These are phyloP conservation scores for Mixia osmundae DNA, from an alignment of 1,284 basidiomycete genomes.

Conservation along the genomic window DNA sequence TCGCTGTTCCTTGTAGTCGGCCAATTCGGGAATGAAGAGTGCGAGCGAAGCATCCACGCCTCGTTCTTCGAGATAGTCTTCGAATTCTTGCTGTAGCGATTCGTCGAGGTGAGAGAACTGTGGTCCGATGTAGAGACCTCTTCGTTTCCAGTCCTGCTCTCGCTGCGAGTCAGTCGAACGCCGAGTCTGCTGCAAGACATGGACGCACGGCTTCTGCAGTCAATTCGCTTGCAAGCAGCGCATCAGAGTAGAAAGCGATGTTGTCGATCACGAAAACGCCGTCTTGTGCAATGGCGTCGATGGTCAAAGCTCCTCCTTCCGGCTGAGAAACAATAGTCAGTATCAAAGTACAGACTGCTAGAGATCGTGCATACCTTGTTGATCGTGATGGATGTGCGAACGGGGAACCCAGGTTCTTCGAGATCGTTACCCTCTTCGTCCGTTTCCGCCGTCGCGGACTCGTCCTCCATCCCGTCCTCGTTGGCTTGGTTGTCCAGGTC, in stretches of 20 bases:
- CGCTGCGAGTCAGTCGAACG: no score
- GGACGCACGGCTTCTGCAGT: constrained; percentile 27
- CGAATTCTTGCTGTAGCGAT: constrained; percentile 61
- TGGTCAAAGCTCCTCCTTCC: constrained; percentile 41
- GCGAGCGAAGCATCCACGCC: constrained; percentile 60
- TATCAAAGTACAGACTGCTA: no score
- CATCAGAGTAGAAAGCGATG: constrained; percentile 58
- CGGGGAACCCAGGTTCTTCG: constrained; percentile 28
- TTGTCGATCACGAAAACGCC: constrained; percentile 71
- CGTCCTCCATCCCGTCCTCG: constrained; percentile 21
- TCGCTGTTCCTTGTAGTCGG: constrained; percentile 76
- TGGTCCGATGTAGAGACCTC: constrained; percentile 6
- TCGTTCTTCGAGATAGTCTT: constrained; percentile 58
- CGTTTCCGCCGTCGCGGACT: constrained; percentile 25
- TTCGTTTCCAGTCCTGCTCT: constrained; percentile 2
- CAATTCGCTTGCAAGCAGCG: constrained; percentile 45
- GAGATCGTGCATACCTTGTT: constrained; percentile 41
- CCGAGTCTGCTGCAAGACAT: no score
- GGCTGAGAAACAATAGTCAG: constrained; percentile 1
- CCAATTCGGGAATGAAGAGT: constrained; percentile 23
- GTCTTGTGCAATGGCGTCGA: constrained; percentile 62
- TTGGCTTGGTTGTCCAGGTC: constrained; percentile 33
- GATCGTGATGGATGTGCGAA: constrained; percentile 55
- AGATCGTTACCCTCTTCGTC: constrained; percentile 18
- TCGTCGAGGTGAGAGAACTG: constrained; percentile 77